These are phyloP conservation scores for Pelargonium nanum DNA, from an alignment of 345 rosid species.

Conservation along the genomic window DNA sequence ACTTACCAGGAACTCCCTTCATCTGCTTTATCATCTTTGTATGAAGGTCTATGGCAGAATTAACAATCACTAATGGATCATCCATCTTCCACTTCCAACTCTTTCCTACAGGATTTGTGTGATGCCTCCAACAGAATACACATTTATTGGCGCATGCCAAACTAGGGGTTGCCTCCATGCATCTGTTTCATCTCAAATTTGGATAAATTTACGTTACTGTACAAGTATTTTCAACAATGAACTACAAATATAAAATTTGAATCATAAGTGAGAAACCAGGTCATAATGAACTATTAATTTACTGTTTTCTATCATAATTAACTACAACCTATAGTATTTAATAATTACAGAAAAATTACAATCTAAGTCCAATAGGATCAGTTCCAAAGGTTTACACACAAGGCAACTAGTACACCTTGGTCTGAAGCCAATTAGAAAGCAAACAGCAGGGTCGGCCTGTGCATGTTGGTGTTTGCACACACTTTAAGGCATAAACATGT, in stretches of 20 bases:
- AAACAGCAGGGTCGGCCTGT: not conserved
- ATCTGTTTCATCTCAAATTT: constrained; percentile 30
- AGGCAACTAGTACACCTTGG: not conserved
- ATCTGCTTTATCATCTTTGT: constrained; percentile 89
- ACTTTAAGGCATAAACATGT: not conserved
- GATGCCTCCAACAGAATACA: constrained; percentile 99
- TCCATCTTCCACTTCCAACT: constrained; percentile 99
- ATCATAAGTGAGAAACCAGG: not conserved
- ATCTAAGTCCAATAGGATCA: not conserved
- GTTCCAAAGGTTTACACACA: not conserved
- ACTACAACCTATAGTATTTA: not conserved
- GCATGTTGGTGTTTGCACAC: not conserved
- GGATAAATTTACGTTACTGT: not conserved
- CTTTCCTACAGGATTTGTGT: constrained; percentile 96
- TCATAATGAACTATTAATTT: not conserved
- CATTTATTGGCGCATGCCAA: constrained; percentile 98
- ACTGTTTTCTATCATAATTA: not conserved
- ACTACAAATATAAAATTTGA: constrained; percentile 3
- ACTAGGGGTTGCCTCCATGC: constrained; percentile 98
- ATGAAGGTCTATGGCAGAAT: constrained; percentile 79
- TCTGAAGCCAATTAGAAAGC: not conserved
- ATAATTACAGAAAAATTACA: not conserved
- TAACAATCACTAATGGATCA: constrained; percentile 75
- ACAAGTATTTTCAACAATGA: constrained; percentile 7
- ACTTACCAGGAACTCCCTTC: constrained; percentile 97